phyloP scores from a whole-genome alignment of 768 basidiomycete species.

The Termitomyces sp. region DNA sequence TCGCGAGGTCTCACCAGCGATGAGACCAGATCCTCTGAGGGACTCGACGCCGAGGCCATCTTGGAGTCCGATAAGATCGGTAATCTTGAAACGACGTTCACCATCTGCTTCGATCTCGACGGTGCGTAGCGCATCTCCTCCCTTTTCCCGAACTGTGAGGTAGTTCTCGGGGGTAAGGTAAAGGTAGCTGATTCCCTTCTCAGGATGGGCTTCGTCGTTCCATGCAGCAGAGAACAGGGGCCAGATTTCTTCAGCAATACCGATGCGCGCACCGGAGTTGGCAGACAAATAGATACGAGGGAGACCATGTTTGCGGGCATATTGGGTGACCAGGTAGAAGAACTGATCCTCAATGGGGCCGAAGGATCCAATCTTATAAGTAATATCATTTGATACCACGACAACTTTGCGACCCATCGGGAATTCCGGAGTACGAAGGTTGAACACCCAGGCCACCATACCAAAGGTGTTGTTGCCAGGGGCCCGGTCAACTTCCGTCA shows the following conservation, averaged over 20 bases:
- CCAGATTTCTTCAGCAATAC: constrained; percentile 90
- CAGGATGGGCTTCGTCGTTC: constrained; percentile 77
- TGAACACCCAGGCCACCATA: constrained; percentile 99
- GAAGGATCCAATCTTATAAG: constrained; percentile 97
- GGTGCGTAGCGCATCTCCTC: constrained; percentile 70
- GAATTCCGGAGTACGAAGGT: constrained; percentile 87
- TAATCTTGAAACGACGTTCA: constrained; percentile 90
- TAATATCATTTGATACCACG: constrained; percentile 97
- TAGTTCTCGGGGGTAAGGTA: constrained; percentile 93
- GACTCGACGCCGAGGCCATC: constrained; percentile 97
- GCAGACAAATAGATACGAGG: constrained; percentile 98
- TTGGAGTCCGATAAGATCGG: constrained; percentile 94
- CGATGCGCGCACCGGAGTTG: constrained; percentile 97
- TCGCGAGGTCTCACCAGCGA: constrained; percentile 96
- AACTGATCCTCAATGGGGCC: constrained; percentile 94
- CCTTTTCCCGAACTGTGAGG: constrained; percentile 87
- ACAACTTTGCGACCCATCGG: constrained; percentile 84
- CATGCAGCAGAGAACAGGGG: constrained; percentile 89
- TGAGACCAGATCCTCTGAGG: constrained; percentile 93
- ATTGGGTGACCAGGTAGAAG: constrained; percentile 93
- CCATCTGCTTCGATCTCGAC: constrained; percentile 83
- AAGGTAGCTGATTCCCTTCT: constrained; percentile 95
- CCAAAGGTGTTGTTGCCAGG: constrained; percentile 94
- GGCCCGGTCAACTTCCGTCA: constrained; percentile 86
- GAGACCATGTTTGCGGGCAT: constrained; percentile 82